phyloP scores from a whole-genome alignment of 805 yeast species.

The Cephaloascus fragrans region DNA sequence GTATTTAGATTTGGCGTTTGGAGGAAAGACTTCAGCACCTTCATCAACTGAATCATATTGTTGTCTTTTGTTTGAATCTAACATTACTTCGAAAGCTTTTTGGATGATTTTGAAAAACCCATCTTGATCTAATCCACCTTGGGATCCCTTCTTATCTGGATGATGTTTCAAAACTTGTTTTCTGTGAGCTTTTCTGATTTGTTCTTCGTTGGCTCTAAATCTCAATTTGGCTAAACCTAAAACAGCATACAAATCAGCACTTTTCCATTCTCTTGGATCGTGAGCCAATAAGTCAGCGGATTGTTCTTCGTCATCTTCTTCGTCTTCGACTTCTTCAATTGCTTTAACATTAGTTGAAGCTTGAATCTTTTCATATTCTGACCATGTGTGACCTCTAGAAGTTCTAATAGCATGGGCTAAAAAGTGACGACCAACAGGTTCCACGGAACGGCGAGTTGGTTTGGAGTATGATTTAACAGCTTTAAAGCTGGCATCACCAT shows the following conservation, averaged over 20 bases:
- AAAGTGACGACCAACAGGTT: conserved; percentile 95
- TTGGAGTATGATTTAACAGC: conserved; percentile 41
- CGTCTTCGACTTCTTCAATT: conserved; percentile 54
- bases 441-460: conserved; percentile 72
- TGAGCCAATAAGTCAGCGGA: conserved; percentile 62
- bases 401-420: conserved; percentile 95
- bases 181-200: conserved; percentile 94
- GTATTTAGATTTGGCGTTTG: conserved; percentile 45
- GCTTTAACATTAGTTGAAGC: conserved; percentile 77
- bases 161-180: conserved; percentile 93
- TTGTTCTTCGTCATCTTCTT: conserved; percentile 70
- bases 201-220: conserved; percentile 85
- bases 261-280: conserved; percentile 98
- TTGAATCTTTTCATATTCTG: conserved; percentile 90
- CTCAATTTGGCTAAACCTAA: conserved; percentile 88
- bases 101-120: conserved; percentile 97
- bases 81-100: conserved; percentile 86
- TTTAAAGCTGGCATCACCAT: conserved; percentile 37
- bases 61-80: conserved; percentile 78
- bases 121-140: conserved; percentile 84
- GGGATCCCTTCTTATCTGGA: conserved; percentile 95
- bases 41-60: conserved; percentile 95
- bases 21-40: conserved; percentile 83
- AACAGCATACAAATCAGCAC: conserved; percentile 92
- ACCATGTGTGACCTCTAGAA: conserved; percentile 96